Evolutionary conservation across 306 rosid species (phyloP), one percentile per base, ranked within the genome.

Genomic region (Malus sylvestris): DNA sequence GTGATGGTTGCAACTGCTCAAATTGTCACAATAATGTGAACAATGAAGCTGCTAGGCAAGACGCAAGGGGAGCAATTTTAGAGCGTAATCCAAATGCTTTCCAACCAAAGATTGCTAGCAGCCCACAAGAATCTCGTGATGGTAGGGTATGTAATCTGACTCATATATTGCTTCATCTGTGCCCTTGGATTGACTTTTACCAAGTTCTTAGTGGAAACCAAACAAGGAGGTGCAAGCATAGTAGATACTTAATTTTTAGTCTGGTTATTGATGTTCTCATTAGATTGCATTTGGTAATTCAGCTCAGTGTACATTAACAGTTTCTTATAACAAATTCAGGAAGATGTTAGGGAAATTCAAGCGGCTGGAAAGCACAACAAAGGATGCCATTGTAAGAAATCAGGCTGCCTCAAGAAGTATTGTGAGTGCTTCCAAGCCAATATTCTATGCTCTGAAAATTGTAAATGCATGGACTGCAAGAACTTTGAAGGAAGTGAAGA

Each of bases 391-490:
- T 91, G 97, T 85, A 87, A 83, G 88, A 91, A 89, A 82, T 87
- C 97, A 63, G 97, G 94, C 78, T 91, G 97, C 85, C 97, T 91
- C 53, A 91, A 91, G 89, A 91, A 88, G 87, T 91, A 91, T 72
- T 91, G 97, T 4, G 97, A 91, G 84, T 91, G 97, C 85, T 91
- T 85, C 83, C 97, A 91, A 82, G 92, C 89, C 84, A 91, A 82
- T 80, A 73, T 89, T 80, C 83, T 85, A 65, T 91, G 95, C 81
- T 91, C 96, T 75, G 93, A 86, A 88, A 89, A 89, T 76, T 93
- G 93, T 83, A 90, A 81, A 87, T 93, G 93, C 84, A 45, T 79
- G 74, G 92, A 83, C 78, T 93, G 96, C 92, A 91, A 91, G 86
- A 88, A 88, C 83, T 86, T 83, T 86, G 97, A 89, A 70, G 94